Base-by-base conservation (phyloP, 768 basidiomycete genomes). In the Amylocystis lapponica region DNA sequence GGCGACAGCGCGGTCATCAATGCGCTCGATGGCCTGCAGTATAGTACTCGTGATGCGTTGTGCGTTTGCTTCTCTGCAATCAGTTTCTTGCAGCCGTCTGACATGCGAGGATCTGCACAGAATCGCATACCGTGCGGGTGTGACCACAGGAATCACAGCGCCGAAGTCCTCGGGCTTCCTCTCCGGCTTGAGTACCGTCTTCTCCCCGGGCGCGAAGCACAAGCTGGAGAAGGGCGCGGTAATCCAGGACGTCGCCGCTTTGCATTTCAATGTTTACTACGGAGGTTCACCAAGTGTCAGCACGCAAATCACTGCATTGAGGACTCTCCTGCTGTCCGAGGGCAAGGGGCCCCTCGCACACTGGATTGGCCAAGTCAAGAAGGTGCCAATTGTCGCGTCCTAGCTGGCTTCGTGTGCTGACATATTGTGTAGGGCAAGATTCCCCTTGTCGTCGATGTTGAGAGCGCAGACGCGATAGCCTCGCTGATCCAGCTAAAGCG, bases 11-110 rank as follows among this genome's bases (percentile, higher is more conserved):
- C 67, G 4, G 59, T 75, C 13, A 64, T 75, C 17, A 69, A 70
- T 23, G 89, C 84, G 7, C 73, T 75, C 3, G 89, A 92, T 56
- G 89, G 89, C 0, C 69, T 86, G 23, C 73, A 75, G 46, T 89
- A 85, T 53, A 70, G 70, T 2, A 76, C 81, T 16, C 76, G 79
- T 9, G 72, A 79, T 39, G 68, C 73, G 16, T 55, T 80, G 79
- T 80, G 50, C 49, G 68, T 54, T 7, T 20, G 38, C 21, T 2
- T 35, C 31, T 26, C n/a, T 27, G 7, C n/a, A 8, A 23, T 8
- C 2, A n/a, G 26, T 20, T 27, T 36, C 19, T 36, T 17, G 9
- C 16, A 2, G 9, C 30, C 13, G 14, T 7, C 16, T 22, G 13
- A 29, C 19, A 32, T 32, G 13, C 21, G 32, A 8, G 1, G 12